These are phyloP conservation scores for Rhizophora apiculata DNA, from an alignment of 345 rosid species.

Conservation along the genomic window DNA sequence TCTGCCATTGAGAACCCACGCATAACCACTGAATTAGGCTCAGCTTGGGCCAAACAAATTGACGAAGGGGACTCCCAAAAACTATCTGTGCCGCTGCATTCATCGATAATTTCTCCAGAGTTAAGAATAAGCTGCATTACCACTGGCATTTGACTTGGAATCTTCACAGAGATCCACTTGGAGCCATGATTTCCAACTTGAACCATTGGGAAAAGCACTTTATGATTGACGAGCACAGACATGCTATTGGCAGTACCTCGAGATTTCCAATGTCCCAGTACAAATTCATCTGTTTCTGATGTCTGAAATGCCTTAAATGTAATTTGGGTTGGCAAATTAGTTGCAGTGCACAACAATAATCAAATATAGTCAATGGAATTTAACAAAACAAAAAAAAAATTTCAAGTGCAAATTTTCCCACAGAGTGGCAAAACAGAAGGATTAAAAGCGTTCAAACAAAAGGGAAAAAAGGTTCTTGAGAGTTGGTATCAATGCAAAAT, in stretches of 20 bases:
- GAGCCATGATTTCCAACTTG: slow-evolving; percentile 44
- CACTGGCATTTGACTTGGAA: slow-evolving; percentile 63
- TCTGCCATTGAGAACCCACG: slow-evolving; percentile 57
- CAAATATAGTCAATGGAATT: neutral
- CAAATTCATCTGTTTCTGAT: slow-evolving; percentile 45
- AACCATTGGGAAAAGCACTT: slow-evolving; percentile 47
- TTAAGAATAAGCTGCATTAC: slow-evolving; percentile 70
- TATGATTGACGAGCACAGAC: slow-evolving; percentile 52
- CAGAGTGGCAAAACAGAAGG: neutral
- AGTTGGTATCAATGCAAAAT: too few species aligned
- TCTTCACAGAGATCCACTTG: slow-evolving; percentile 62
- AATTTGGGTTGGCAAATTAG: slow-evolving; percentile 15
- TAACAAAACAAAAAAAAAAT: neutral
- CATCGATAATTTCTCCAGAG: slow-evolving; percentile 54
- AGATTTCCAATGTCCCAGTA: slow-evolving; percentile 60
- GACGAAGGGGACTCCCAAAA: slow-evolving; percentile 25
- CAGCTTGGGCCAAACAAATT: slow-evolving; percentile 23
- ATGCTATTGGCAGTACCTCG: slow-evolving; percentile 42
- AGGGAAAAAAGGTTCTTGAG: too few species aligned
- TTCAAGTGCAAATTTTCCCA: neutral
- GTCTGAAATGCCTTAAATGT: slow-evolving; percentile 36
- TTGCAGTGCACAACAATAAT: neutral
- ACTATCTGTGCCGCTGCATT: slow-evolving; percentile 41
- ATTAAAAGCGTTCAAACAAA: too few species aligned
- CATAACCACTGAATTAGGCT: slow-evolving; percentile 19